A percentile compares a stretch with the other conserved stretches of the same genome.
Conservation (phyloP, 2,329 filamentous ascomycete genomes). For the Aureobasidium sp. region DNA sequence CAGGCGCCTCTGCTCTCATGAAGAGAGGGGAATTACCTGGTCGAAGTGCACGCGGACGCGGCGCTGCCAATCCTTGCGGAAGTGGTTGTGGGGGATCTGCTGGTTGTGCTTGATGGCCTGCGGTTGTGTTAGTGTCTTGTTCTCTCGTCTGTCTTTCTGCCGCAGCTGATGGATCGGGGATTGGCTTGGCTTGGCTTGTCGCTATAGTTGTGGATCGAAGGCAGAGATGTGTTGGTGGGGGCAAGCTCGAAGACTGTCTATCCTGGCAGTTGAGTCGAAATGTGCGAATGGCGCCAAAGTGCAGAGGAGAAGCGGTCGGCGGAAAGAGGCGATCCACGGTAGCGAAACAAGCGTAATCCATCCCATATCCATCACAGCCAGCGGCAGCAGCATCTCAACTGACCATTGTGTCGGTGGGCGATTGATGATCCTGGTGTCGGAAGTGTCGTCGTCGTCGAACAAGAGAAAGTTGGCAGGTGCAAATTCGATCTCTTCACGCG, state of each 20-base stretch:
- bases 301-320: background rate
- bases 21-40: constrained; percentile 70
- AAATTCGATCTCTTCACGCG: constrained; percentile 12
- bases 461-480: constrained; percentile 2
- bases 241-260: too few species aligned
- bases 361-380: constrained; percentile 5
- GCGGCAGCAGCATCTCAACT: background rate
- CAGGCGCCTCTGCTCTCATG: constrained; percentile 49
- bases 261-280: background rate
- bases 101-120: constrained; percentile 99
- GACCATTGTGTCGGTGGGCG: constrained; percentile 18
- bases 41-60: constrained; percentile 99
- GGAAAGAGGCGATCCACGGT: background rate
- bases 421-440: constrained; percentile 14
- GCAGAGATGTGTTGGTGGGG: too few species aligned
- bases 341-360: background rate
- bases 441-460: constrained; percentile 14
- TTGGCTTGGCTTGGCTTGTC: background rate
- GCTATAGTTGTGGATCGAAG: background rate
- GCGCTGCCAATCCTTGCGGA: constrained; percentile 99
- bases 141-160: background rate
- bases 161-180: background rate
- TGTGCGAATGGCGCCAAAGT: background rate
- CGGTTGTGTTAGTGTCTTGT: constrained; percentile 2
- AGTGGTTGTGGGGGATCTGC: constrained; percentile 96